phyloP scores from a whole-genome alignment of 2,329 filamentous ascomycete genomes.

The Emergomyces africanus region DNA sequence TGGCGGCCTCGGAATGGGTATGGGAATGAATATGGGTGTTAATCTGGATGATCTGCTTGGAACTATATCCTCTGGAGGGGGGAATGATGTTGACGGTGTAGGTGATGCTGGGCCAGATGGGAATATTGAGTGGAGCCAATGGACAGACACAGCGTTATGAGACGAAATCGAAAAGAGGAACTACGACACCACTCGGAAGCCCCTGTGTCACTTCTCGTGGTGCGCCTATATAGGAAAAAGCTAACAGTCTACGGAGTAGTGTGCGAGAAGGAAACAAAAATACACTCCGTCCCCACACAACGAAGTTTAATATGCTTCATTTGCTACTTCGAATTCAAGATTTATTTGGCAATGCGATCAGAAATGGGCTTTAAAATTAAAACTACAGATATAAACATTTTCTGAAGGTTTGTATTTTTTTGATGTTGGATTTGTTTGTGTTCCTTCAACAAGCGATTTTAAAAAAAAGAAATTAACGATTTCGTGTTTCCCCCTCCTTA shows the following conservation, averaged over 20 bases:
- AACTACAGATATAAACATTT: background rate
- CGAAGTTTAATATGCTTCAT: background rate
- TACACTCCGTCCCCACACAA: background rate
- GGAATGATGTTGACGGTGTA: background rate
- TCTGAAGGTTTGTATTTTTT: background rate
- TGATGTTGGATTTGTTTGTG: background rate
- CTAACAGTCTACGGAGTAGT: background rate
- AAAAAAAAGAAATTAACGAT: background rate
- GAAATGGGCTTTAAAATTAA: background rate
- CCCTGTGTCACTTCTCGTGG: background rate
- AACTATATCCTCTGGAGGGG: slow-evolving; percentile 9
- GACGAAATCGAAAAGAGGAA: background rate
- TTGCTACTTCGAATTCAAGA: background rate
- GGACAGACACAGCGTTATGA: slow-evolving; percentile 24
- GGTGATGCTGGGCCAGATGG: background rate
- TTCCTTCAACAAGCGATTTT: background rate
- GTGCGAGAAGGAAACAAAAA: background rate
- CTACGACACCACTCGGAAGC: background rate
- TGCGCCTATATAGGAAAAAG: background rate
- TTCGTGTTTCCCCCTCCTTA: background rate
- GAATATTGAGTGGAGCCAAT: slow-evolving; percentile 24
- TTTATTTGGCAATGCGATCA: background rate
- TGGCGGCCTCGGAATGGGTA: slow-evolving; percentile 9
- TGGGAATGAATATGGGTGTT: slow-evolving; percentile 23
- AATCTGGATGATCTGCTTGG: slow-evolving; percentile 31